Conservation (phyloP, 176 grass and related monocot genomes). For the Bothriochloa decipiens region DNA sequence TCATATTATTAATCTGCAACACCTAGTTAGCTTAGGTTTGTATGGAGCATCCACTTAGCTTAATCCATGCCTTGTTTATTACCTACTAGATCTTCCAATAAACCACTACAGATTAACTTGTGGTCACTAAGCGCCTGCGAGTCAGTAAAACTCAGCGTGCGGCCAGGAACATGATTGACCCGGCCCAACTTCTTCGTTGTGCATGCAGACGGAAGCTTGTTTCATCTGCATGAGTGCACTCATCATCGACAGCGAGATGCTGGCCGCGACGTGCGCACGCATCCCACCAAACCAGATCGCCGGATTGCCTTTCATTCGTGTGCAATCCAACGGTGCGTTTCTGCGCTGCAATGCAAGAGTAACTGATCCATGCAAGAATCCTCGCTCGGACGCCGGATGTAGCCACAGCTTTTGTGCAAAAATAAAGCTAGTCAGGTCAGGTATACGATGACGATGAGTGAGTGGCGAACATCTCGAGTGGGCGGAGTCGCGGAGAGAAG, state of each 20-base stretch:
- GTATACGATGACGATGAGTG: no score
- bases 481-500: no score
- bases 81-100: not conserved
- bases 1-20: not conserved
- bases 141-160: not conserved
- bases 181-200: not conserved
- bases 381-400: not conserved
- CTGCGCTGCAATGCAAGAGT: not conserved
- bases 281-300: not conserved
- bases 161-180: not conserved
- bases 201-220: not conserved
- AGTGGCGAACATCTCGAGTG: no score
- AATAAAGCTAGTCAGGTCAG: not conserved
- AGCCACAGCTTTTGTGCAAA: not conserved
- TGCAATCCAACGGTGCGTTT: not conserved
- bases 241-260: not conserved
- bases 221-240: not conserved
- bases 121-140: not conserved
- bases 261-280: not conserved
- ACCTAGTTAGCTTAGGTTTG: not conserved
- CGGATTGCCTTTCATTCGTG: not conserved
- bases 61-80: not conserved
- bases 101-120: not conserved
- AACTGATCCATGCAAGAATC: not conserved
- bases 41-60: slow-evolving; percentile 43